Percentiles rank a stretch among this genome's conserved stretches.
Conservation (phyloP, 192 early-diverging fungal genomes). For the Coemansia sp. region DNA sequence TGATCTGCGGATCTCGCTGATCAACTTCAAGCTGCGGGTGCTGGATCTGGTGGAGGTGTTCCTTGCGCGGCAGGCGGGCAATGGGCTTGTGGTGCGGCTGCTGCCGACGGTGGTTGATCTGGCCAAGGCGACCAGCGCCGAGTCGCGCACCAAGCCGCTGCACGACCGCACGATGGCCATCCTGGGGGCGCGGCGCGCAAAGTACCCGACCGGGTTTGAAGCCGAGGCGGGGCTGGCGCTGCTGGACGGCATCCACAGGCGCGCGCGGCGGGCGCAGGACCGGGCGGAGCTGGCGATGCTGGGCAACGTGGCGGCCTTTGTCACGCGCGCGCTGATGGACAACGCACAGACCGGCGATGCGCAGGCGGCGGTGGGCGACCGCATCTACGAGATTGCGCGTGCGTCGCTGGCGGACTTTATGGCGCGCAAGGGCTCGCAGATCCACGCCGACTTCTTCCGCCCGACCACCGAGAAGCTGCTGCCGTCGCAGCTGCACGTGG, state of each 20-base stretch:
- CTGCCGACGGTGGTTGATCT: conserved; percentile 71
- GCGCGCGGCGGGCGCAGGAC: conserved; percentile 66
- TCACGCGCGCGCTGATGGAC: conserved; percentile 61
- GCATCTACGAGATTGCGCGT: conserved; percentile 57
- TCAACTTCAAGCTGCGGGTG: conserved; percentile 89
- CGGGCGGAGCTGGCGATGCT: conserved; percentile 56
- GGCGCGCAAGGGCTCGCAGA: conserved; percentile 68
- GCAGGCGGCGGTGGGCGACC: conserved; percentile 19
- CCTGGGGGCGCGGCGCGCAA: conserved; percentile 63
- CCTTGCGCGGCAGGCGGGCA: conserved; percentile 64
- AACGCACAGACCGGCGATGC: conserved; percentile 7
- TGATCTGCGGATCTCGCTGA: conserved; percentile 75
- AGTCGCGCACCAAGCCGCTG: conserved; percentile 63
- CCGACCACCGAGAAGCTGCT: conserved; percentile 13
- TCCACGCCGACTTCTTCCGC: conserved; percentile 69
- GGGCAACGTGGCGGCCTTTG: conserved; percentile 58
- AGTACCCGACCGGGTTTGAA: conserved; percentile 61
- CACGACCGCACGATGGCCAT: conserved; percentile 68
- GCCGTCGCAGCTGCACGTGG: conserved; percentile 48
- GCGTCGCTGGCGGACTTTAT: conserved; percentile 70
- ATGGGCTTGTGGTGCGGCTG: conserved; percentile 69
- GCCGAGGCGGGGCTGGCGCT: conserved; percentile 59
- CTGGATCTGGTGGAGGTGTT: conserved; percentile 82
- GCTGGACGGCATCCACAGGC: conserved; percentile 67
- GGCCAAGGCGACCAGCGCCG: conserved; percentile 54